Percentiles rank a stretch among this genome's conserved stretches.
Conservation (phyloP, 2,329 filamentous ascomycete genomes). For the Neoascochyta sp. region DNA sequence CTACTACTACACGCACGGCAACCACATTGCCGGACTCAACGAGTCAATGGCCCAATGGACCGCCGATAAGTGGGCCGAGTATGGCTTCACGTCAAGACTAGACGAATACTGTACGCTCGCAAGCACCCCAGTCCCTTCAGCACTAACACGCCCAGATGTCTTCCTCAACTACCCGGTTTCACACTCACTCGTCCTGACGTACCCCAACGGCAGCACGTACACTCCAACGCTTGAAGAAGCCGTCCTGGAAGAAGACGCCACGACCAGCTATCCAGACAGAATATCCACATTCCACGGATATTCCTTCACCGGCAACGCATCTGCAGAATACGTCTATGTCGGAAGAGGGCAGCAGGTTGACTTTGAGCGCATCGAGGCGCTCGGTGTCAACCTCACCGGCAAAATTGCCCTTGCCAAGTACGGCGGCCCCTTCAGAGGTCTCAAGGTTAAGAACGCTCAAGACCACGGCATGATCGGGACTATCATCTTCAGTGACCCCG, state of each 20-base stretch:
- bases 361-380: constrained; percentile 42
- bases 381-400: constrained; percentile 45
- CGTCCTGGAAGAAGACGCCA: constrained; percentile 33
- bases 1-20: constrained; percentile 40
- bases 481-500: constrained; percentile 47
- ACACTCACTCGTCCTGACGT: constrained; percentile 33
- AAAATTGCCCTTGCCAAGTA: constrained; percentile 50
- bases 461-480: constrained; percentile 44
- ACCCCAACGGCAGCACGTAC: constrained; percentile 34
- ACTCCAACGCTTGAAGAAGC: constrained; percentile 31
- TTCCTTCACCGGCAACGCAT: constrained; percentile 45
- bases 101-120: constrained; percentile 34
- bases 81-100: constrained; percentile 35
- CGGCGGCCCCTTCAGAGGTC: constrained; percentile 44
- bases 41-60: constrained; percentile 42
- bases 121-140: background rate
- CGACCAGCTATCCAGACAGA: constrained; percentile 38
- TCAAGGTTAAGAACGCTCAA: constrained; percentile 50
- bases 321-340: constrained; percentile 49
- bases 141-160: constrained; percentile 20
- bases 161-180: constrained; percentile 40
- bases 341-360: constrained; percentile 44
- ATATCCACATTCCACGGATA: constrained; percentile 49
- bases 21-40: constrained; percentile 33
- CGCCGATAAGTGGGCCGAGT: constrained; percentile 35